Base-by-base conservation (phyloP, 1,139 yeast genomes). In the Kazachstania sp. region DNA sequence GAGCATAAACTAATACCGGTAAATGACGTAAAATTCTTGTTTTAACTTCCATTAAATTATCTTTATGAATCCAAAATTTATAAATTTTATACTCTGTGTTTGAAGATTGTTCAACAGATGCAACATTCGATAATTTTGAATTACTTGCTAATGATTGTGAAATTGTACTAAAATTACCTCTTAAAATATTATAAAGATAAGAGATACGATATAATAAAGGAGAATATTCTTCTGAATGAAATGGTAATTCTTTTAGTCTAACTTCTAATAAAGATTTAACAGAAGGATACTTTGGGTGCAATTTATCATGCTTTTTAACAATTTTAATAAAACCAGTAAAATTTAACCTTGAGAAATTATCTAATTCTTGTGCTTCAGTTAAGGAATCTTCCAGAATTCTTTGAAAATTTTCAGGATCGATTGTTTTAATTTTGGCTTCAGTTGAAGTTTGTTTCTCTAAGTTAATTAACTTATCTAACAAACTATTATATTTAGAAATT, bases 51-150 rank as follows among this genome's bases (percentile, higher is more conserved):
- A 90, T 90, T 64, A 90, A 72, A 65, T 92, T 88, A 60, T 92
- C 98, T 15, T 92, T 92, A 64, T 92, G 97, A 44, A 92, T 76
- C 98, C 98, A 92, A 67, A 90, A 90, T 69, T 87, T 87, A 68
- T 83, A 82, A 26, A 87, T 81, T 59, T 85, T 86, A 66, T 73
- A 85, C 43, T 81, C 82, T 37, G 77, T 73, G 49, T 74, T 74
- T 4, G 57, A 56, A 4, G 41, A 15, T 29, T 49, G 50, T 36
- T 50, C 52, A 39, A 51, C 51, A 20, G 62, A 56, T 15, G 54
- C 54, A 20, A 63, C 58, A 36, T 58, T 56, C 18, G 66, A 62
- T 30, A 64, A 45, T 41, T 57, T 61, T 13, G 65, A 55, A n/a
- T 63, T 59, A 43, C 54, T 55, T 4, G 62, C 64, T 50, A 58